Percentiles rank a stretch among this genome's conserved stretches.
Conservation (phyloP, 352 stramenopile genomes). For the Globisporangium okanoganense region DNA sequence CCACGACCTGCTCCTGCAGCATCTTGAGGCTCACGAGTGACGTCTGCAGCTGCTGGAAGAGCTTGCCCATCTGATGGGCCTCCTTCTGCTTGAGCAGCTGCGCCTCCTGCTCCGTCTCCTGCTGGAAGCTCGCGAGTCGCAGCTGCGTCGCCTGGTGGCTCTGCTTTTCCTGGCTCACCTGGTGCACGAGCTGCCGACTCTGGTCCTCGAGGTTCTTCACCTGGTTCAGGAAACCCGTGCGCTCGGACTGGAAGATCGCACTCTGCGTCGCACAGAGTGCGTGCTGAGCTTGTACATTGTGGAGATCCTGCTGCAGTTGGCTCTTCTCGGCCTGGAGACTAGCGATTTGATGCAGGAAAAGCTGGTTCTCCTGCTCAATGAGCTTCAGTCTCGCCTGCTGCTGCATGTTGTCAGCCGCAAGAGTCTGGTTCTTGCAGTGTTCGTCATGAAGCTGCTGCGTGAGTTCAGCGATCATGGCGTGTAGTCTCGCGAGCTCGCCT, state of each 20-base stretch:
- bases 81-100: constrained; percentile 36
- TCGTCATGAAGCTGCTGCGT: constrained; percentile 13
- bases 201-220: constrained; percentile 29
- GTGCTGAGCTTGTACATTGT: constrained; percentile 20
- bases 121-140: constrained; percentile 23
- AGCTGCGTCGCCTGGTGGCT: constrained; percentile 26
- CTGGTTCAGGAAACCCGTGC: constrained; percentile 21
- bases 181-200: constrained; percentile 17
- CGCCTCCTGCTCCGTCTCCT: constrained; percentile 34
- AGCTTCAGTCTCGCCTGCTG: neutral
- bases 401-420: neutral
- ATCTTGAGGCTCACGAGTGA: constrained; percentile 48
- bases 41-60: constrained; percentile 50
- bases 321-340: constrained; percentile 13
- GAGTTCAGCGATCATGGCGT: constrained; percentile 1
- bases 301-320: constrained; percentile 13
- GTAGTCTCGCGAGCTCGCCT: constrained; percentile 9
- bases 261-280: constrained; percentile 23
- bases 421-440: neutral
- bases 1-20: constrained; percentile 34
- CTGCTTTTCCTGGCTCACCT: constrained; percentile 27
- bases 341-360: constrained; percentile 19
- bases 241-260: constrained; percentile 27
- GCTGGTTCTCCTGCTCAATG: constrained; percentile 16
- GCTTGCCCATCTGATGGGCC: constrained; percentile 38